A percentile compares a stretch with the other conserved stretches of the same genome.
phyloP scores from a whole-genome alignment of 1,139 yeast species.

The Yamadazyma spencermartinsiae region DNA sequence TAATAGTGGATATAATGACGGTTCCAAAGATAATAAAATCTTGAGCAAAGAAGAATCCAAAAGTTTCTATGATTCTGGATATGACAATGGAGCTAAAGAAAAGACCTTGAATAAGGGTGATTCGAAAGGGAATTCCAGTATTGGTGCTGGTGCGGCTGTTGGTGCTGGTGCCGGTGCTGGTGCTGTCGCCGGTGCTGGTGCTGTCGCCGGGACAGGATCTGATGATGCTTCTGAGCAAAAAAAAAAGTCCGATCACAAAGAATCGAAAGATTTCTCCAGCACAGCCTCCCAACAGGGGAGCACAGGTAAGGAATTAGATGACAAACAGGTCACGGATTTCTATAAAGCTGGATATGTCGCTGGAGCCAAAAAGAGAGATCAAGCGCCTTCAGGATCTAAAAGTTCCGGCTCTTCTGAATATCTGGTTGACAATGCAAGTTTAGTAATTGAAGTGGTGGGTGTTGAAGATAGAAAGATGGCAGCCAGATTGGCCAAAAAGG shows the following conservation, averaged over 20 bases:
- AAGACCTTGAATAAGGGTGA: conserved; percentile 14
- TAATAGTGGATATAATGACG: conserved; percentile 14
- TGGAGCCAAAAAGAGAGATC: conserved; percentile 3
- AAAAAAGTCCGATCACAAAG: too few relatives aligned
- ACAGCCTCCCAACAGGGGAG: neutral
- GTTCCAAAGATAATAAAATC: conserved; percentile 13
- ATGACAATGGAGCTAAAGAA: conserved; percentile 3
- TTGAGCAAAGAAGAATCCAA: conserved; percentile 7
- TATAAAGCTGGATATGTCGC: conserved; percentile 6
- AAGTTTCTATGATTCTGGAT: conserved; percentile 1
- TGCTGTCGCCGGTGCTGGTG: conserved; percentile 7
- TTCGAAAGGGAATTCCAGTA: too few relatives aligned
- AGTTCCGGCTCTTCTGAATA: conserved; percentile 6
- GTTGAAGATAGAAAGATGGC: conserved; percentile 34
- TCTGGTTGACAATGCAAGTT: conserved; percentile 8
- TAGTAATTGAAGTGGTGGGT: conserved; percentile 42
- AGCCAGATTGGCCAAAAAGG: conserved; percentile 35
- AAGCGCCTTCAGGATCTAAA: neutral
- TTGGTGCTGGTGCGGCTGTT: conserved; percentile 6
- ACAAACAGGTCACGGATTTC: conserved; percentile 3
- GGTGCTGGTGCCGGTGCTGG: conserved; percentile 6
- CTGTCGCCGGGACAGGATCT: conserved; percentile 4
- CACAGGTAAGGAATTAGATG: conserved; percentile 1
- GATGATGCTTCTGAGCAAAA: too few relatives aligned
- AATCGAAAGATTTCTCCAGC: too few relatives aligned